phyloP scores from a whole-genome alignment of 1,284 basidiomycete genomes.

The Hemileia vastatrix region DNA sequence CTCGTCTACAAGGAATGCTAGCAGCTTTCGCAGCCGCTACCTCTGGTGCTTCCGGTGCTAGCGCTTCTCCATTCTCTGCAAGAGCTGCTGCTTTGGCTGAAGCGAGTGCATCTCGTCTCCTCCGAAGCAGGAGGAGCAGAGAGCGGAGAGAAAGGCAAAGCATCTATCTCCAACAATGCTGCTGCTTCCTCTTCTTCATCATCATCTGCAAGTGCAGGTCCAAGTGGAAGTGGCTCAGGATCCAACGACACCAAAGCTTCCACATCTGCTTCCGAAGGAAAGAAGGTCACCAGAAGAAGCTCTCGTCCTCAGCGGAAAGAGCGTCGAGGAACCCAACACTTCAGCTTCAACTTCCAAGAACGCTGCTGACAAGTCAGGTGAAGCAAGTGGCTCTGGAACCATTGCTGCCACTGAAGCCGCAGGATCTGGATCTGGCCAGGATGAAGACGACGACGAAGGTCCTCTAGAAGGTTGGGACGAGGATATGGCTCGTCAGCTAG shows the following conservation, averaged over 20 bases:
- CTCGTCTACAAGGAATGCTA: not conserved
- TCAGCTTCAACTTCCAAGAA: not conserved
- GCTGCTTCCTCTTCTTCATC: not conserved
- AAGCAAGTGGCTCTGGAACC: constrained; percentile 32
- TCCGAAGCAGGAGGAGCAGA: constrained; percentile 1
- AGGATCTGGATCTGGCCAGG: too few relatives aligned
- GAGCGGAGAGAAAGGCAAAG: not conserved
- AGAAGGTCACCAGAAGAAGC: not conserved
- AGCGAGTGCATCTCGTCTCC: not conserved
- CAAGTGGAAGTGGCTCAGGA: not conserved
- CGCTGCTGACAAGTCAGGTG: not conserved
- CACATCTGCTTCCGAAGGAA: not conserved
- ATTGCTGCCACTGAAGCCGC: constrained; percentile 41
- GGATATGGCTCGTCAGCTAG: too few relatives aligned
- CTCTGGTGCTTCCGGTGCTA: not conserved
- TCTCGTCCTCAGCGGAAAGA: not conserved
- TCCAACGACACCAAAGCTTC: not conserved
- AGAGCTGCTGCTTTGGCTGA: constrained; percentile 7
- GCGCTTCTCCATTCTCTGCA: not conserved
- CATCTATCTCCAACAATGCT: not conserved
- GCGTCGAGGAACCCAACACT: not conserved
- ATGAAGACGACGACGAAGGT: constrained; percentile 59
- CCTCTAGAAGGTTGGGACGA: constrained; percentile 80
- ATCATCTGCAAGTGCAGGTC: not conserved
- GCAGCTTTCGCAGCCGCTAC: constrained; percentile 1